Evolutionary conservation across 78 protist genomes (phyloP), one percentile per base, ranked within the genome.

Genomic region (Ministeria vibrans): DNA sequence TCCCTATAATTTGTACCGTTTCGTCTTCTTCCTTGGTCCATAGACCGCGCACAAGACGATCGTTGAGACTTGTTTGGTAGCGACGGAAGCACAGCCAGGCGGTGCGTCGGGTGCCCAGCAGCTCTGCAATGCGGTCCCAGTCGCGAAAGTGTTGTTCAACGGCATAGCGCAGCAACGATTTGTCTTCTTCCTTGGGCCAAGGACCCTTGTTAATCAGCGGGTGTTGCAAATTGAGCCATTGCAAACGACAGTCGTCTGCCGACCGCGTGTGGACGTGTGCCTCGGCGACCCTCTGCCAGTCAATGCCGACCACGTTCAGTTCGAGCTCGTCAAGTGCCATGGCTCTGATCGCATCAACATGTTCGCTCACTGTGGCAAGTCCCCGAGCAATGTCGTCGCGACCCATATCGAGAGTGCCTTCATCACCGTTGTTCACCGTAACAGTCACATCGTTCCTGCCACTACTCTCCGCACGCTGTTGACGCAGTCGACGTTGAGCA

Each of bases 171-270:
- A 41, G 71, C 23, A 82, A 18, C 59, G 7, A 5, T 4, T 13
- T n/a, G 45, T 82, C 85, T n/a, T 82, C 85, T 25, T 2, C 68
- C n/a, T 22, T 43, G 28, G 80, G 76, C 85, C 85, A 83, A 7
- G 64, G 45, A 20, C 41, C 61, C 1, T 61, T 6, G 71, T 83
- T 80, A 55, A 83, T 82, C 44, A 1, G 44, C 53, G 83, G 80
- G 41, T 66, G 46, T 3, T 73, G 70, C 41, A n/a, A 34, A 36
- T 81, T 85, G 44, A 61, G n/a, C 88, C 88, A 85, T 25, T 84
- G 59, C 18, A 46, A 25, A 22, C 22, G 44, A 81, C 88, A 85
- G 27, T 79, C 81, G 13, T 2, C 61, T 2, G 85, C 63, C 22
- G 81, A 36, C 18, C 88, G 75, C n/a, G 25, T 20, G 25, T n/a